Base-by-base conservation (phyloP, 352 stramenopile species). In the Phytopythium sindhum region DNA sequence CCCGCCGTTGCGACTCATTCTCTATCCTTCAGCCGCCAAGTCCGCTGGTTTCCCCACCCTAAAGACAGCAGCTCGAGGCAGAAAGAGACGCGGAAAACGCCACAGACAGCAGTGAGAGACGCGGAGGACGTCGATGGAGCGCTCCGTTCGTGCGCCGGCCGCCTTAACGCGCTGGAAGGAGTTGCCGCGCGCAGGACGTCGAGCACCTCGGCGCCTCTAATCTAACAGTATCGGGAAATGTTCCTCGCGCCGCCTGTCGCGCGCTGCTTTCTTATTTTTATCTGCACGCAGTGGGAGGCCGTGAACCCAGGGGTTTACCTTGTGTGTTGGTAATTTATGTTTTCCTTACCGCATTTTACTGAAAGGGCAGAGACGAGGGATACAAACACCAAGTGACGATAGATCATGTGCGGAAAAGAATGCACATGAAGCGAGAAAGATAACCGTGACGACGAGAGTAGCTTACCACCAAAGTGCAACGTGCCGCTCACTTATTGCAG, bases 1-100 rank as follows among this genome's bases (percentile, higher is more conserved):
- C 0, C 35, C 26, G 37, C 33, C 54, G 54, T 24, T 48, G 54
- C 54, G 54, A 28, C 37, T 60, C 54, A 60, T 60, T 3, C 1
- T 39, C 2, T 33, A 5, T 15, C 45, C 2, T 19, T 15, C 33
- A 14, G 31, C 31, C 4, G 31, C 33, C 6, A 39, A 39, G 14
- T 2, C 1, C 6, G 33, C 33, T 39, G 33, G 33, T 14, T 39
- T 14, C 33, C 14, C 33, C 7, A 6, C 7, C 33, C 3, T 1
- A 39, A 39, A 10, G 7, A 10, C 33, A 10, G 33, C 33, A 10
- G 33, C 14, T n/a, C n/a, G n/a, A n/a, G n/a, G n/a, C n/a, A n/a
- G n/a, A n/a, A n/a, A n/a, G n/a, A n/a, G n/a, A n/a, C n/a, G n/a
- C n/a, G n/a, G n/a, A n/a, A n/a, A 39, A 14, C 14, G 33, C 31